phyloP scores from a whole-genome alignment of 306 rosid species.

The Herpetospermum pedunculosum region DNA sequence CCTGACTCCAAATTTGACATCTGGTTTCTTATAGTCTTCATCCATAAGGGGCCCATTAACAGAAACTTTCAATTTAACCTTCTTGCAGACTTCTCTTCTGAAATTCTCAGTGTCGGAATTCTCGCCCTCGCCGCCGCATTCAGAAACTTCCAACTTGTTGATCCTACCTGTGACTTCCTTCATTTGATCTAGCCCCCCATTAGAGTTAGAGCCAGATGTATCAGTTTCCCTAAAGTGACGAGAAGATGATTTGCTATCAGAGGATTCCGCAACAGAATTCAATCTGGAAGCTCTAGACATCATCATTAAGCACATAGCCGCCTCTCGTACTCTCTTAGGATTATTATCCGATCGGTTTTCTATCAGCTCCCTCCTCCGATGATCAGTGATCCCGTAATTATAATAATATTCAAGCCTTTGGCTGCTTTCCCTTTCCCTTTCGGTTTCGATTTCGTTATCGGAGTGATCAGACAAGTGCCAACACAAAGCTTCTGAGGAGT shows the following conservation, averaged over 20 bases:
- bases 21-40: constrained; percentile 27
- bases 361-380: neutral
- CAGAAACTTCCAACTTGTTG: neutral
- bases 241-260: constrained; percentile 50
- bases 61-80: constrained; percentile 37
- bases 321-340: constrained; percentile 54
- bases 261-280: constrained; percentile 46
- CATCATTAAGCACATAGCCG: constrained; percentile 63
- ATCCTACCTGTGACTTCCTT: constrained; percentile 1
- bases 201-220: constrained; percentile 15
- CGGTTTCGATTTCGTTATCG: too few species aligned
- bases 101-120: constrained; percentile 23
- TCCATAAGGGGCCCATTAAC: constrained; percentile 27
- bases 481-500: constrained; percentile 65
- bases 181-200: constrained; percentile 18
- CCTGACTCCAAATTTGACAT: constrained; percentile 25
- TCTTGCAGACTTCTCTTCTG: constrained; percentile 36
- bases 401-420: neutral
- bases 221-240: constrained; percentile 26
- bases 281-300: constrained; percentile 50
- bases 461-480: constrained; percentile 92
- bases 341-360: constrained; percentile 6
- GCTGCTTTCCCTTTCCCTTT: neutral
- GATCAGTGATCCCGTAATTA: neutral
- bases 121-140: constrained; percentile 1